phyloP scores from a whole-genome alignment of 192 early-diverging fungal genomes.

The Allomyces macrogynus region DNA sequence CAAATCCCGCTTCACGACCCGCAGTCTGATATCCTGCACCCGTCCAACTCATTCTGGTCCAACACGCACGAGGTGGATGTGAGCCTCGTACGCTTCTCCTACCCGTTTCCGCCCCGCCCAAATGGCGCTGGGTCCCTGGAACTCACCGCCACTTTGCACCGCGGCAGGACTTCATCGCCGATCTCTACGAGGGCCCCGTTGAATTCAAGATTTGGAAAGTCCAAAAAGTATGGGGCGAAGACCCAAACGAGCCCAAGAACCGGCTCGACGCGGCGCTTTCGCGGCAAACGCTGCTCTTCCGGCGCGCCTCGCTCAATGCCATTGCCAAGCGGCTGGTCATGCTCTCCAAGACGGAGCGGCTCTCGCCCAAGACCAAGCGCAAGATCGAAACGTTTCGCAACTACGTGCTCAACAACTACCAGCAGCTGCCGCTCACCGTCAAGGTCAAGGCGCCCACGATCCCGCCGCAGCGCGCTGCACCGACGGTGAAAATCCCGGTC shows the following conservation, averaged over 20 bases:
- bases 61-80: background rate
- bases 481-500: background rate
- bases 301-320: background rate
- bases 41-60: background rate
- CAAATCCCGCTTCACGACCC: no score
- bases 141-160: no score
- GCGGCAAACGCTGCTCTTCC: background rate
- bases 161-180: background rate
- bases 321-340: background rate
- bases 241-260: background rate
- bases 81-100: background rate
- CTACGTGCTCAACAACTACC: background rate
- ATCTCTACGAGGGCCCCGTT: background rate
- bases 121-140: no score
- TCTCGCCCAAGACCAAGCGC: background rate
- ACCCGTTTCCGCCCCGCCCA: no score
- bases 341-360: background rate
- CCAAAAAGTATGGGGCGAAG: background rate
- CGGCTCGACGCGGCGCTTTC: background rate
- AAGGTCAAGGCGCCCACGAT: background rate
- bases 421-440: background rate
- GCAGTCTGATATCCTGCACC: background rate
- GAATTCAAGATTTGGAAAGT: background rate
- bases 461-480: background rate
- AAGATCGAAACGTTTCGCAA: background rate